Evolutionary conservation across 306 rosid species (phyloP), one percentile per base, ranked within the genome.

Genomic region (Cicer arietinum): DNA sequence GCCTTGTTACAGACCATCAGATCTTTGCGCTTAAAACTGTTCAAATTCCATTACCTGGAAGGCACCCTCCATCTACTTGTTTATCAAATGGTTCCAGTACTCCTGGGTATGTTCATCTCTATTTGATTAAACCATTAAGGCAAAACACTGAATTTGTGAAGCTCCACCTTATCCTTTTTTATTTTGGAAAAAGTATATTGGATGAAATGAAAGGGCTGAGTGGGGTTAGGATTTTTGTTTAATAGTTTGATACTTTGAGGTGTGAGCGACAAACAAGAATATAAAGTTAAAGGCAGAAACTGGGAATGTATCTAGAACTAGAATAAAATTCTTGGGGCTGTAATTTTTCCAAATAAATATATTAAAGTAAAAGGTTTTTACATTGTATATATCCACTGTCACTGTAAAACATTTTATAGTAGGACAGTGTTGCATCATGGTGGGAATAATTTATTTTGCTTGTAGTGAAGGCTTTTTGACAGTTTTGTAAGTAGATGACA

Each of bases 1-100:
- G 88, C 48, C 90, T 93, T n/a, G 91, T 91, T 58, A 89, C 97
- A 8, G 98, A 93, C 69, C 87, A 75, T 82, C 98, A 93, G 80
- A 91, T 93, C 89, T 93, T 93, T 83, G 98, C 91, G 6, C 97
- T 93, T 22, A 86, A 88, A 75, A 81, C 86, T 78, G 87, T 93
- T 72, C 92, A 84, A 52, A 93, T 91, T 81, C 98, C 96, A 11
- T 81, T 93, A 42, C 98, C 97, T 16, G 97, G 98, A 74, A 91
- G 94, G 81, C 98, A 93, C 52, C 91, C 96, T 79, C 97, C 96
- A 22, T 93, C 97, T 59, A 90, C 96, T 53, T 84, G 86, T 80
- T 81, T 91, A 71, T 80, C 95, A 50, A 84, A 84, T 65, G 91
- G 84, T 73, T 77, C 84, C 63, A 56, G 20, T 56, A 51, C 77